Evolutionary conservation across 768 basidiomycete genomes (phyloP).

Genomic region (Grammothele lineata): DNA sequence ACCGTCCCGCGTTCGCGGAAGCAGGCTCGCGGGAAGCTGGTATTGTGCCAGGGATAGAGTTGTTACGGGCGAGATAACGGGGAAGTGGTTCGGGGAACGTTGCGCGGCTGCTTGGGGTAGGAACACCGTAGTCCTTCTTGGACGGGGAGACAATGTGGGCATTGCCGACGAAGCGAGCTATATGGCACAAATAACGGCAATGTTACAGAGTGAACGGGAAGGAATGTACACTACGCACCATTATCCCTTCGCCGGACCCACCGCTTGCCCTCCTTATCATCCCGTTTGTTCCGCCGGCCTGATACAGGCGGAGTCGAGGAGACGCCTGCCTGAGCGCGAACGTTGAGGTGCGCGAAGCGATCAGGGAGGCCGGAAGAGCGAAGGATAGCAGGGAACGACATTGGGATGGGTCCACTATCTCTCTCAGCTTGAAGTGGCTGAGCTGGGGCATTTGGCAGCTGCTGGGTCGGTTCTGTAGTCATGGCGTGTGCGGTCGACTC

Average conservation of each 20-base stretch:
- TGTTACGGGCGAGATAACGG: constrained; percentile 58
- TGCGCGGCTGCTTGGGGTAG: constrained; percentile 37
- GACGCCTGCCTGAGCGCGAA: constrained; percentile 7
- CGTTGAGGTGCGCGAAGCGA: constrained; percentile 53
- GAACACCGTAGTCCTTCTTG: constrained; percentile 48
- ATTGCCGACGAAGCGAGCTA: constrained; percentile 71
- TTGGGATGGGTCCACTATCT: constrained; percentile 35
- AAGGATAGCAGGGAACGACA: constrained; percentile 72
- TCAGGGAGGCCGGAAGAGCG: constrained; percentile 52
- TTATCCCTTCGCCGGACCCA: constrained; percentile 77
- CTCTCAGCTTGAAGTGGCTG: no score
- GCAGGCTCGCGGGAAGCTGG: constrained; percentile 40
- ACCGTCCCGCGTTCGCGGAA: constrained; percentile 69
- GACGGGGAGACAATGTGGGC: constrained; percentile 66
- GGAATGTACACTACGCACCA: constrained; percentile 37
- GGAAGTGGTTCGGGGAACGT: constrained; percentile 82
- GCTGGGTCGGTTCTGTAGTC: no score
- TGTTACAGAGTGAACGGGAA: not conserved
- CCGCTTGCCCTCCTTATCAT: constrained; percentile 73
- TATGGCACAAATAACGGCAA: not conserved
- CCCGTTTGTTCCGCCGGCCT: constrained; percentile 42
- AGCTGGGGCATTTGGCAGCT: no score
- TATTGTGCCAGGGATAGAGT: constrained; percentile 43
- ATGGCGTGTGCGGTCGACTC: no score
- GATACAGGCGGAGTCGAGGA: constrained; percentile 12